Evolutionary conservation across 805 yeast species (phyloP).

Genomic region (Nakazawaea ernobii): DNA sequence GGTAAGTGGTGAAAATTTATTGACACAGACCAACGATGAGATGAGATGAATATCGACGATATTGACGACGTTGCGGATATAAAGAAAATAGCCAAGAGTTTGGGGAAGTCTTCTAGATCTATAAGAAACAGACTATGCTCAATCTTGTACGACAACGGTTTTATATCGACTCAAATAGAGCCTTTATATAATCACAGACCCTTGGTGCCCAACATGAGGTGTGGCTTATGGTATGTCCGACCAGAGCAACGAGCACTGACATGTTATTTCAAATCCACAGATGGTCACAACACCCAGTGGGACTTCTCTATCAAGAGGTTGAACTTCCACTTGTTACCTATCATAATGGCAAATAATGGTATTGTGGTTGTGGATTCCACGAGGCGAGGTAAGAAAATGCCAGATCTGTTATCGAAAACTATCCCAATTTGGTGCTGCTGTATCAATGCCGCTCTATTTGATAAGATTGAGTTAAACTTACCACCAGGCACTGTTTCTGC

Average conservation of each 20-base stretch:
- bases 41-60: neutral
- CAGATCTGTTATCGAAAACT: slow-evolving; percentile 84
- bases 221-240: slow-evolving; percentile 81
- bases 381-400: slow-evolving; percentile 75
- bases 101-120: slow-evolving; percentile 46
- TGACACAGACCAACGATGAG: neutral
- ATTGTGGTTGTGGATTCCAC: slow-evolving; percentile 75
- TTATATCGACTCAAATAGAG: slow-evolving; percentile 34
- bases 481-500: slow-evolving; percentile 51
- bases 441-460: slow-evolving; percentile 49
- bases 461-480: slow-evolving; percentile 29
- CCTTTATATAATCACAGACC: slow-evolving; percentile 32
- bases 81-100: slow-evolving; percentile 23
- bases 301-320: slow-evolving; percentile 66
- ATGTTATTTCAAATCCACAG: slow-evolving; percentile 84
- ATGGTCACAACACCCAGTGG: slow-evolving; percentile 86
- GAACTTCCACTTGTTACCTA: slow-evolving; percentile 62
- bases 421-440: slow-evolving; percentile 92
- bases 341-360: slow-evolving; percentile 39
- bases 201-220: slow-evolving; percentile 69
- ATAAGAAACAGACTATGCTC: slow-evolving; percentile 62
- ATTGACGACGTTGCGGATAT: neutral
- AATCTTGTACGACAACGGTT: slow-evolving; percentile 56
- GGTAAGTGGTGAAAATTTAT: neutral
- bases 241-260: slow-evolving; percentile 36